These are phyloP conservation scores for Stephanodiscus minutulus DNA, from an alignment of 108 stramenopile species.

Conservation along the genomic window DNA sequence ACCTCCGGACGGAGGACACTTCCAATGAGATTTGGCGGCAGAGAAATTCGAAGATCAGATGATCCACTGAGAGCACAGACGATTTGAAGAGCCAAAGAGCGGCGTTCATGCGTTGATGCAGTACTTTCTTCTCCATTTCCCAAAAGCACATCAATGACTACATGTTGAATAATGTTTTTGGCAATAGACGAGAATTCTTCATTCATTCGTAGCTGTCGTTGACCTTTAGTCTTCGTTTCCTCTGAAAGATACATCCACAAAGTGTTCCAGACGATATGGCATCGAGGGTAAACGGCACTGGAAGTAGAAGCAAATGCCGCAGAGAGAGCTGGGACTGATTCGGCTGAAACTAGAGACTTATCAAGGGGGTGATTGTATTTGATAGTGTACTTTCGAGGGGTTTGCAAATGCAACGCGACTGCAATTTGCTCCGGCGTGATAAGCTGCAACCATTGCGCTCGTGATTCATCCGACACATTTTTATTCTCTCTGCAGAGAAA, in stretches of 20 bases:
- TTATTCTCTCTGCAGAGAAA: slow-evolving; percentile 21
- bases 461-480: slow-evolving; percentile 13
- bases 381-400: slow-evolving; percentile 14
- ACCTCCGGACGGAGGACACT: slow-evolving; percentile 51
- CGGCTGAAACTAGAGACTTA: slow-evolving; percentile 55
- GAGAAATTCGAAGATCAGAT: slow-evolving; percentile 45
- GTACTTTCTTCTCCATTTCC: slow-evolving; percentile 39
- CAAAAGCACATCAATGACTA: slow-evolving; percentile 50
- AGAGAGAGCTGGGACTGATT: slow-evolving; percentile 47
- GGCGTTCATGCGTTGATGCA: slow-evolving; percentile 65
- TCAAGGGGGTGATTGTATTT: slow-evolving; percentile 50
- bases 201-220: slow-evolving; percentile 22
- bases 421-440: slow-evolving; percentile 72
- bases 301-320: slow-evolving; percentile 66
- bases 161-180: slow-evolving; percentile 52
- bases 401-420: slow-evolving; percentile 65
- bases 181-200: slow-evolving; percentile 42
- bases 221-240: slow-evolving; percentile 12
- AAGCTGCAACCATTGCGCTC: slow-evolving; percentile 29
- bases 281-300: slow-evolving; percentile 64
- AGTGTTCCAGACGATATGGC: slow-evolving; percentile 85
- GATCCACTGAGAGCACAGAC: slow-evolving; percentile 60
- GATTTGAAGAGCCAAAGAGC: slow-evolving; percentile 65
- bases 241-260: slow-evolving; percentile 71
- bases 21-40: slow-evolving; percentile 51